Base-by-base conservation (phyloP, 257 asterid species). In the Handroanthus guayacan region DNA sequence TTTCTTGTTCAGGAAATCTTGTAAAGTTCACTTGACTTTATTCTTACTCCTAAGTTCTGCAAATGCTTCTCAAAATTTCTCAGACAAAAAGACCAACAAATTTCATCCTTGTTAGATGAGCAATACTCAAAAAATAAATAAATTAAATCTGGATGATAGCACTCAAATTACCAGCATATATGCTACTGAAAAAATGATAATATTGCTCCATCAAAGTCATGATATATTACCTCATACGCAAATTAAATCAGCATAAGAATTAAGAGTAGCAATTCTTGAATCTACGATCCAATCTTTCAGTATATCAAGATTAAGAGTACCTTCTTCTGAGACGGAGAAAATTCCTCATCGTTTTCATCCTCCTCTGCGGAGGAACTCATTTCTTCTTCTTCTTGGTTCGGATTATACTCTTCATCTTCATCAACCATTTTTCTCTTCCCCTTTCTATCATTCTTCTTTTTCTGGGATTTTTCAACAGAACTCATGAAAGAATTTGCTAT, bases 331-430 rank as follows among this genome's bases (percentile, higher is more conserved):
- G 92, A 81, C 18, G 57, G 73, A 5, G 89, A 82, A 75, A 79
- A 84, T 2, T 83, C 87, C 7, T 83, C 86, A 48, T 82, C 87
- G 9, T 71, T 50, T 7, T 82, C 87, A 58, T 82, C 92, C 16
- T 89, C 94, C 13, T 85, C 92, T 25, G 79, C 83, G 0, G 97
- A 86, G 79, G 82, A 83, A 75, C 75, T 79, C 60, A 50, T 43
- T 50, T 70, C 90, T 37, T 85, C 91, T 36, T 86, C 88, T 9
- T 81, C 91, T 57, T 85, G 84, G 14, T 83, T 78, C 12, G 98
- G 97, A 58, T 78, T 82, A 62, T 94, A 92, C 72, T 94, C 99
- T 57, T 95, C 98, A 64, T 91, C 98, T 71, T 89, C 97, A 43
- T 88, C 88, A 43, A 13, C 83, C 74, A 81, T 69, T 77, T 84